Base-by-base conservation (phyloP, 2,329 filamentous ascomycete species). In the Diaporthe sp. region DNA sequence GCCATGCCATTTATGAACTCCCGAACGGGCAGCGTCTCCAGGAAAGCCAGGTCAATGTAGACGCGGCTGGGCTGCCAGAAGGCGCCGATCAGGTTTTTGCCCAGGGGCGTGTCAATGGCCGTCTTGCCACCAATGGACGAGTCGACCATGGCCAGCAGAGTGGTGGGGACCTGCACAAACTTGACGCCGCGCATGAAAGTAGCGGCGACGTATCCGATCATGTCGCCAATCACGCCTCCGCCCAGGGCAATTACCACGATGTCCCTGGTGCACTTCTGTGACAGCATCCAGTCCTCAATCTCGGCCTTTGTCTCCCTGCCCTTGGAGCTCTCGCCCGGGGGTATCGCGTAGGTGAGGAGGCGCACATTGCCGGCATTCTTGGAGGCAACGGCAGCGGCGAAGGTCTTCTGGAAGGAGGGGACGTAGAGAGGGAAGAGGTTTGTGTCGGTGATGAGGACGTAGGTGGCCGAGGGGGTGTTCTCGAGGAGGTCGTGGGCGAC, bases 1-100 rank as follows among this genome's bases (percentile, higher is more conserved):
- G 96, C 97, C 96, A 99, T 98, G 76, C 97, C 97, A 83, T 99
- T 99, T 84, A 98, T 95, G 81, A 99, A 96, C 84, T 99, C 96
- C 78, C 97, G 90, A 77, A 93, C 92, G 1, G 96, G 96, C 28
- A 99, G 87, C 1, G 95, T 97, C 82, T 97, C 95, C 72, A 99
- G 88, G 81, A 99, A 98, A 73, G 92, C 90, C 76, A 98, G 88
- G 83, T 99, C 97, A 79, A 99, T 96, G 84, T 98, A 99, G 78
- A 98, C 96, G 77, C 95, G 92, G 80, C 93, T 90, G 6, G 97
- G 97, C 83, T 99, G 97, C 96, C 96, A 98, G 85, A 99, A 98
- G 45, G 96, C 92, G 5, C 97, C 97, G 73, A 99, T 92, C 76
- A 99, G 86, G 82, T 99, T 99, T 88, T 99, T 99, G 76, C 97